phyloP scores from a whole-genome alignment of 768 basidiomycete genomes.

The Termitomyces sp. region DNA sequence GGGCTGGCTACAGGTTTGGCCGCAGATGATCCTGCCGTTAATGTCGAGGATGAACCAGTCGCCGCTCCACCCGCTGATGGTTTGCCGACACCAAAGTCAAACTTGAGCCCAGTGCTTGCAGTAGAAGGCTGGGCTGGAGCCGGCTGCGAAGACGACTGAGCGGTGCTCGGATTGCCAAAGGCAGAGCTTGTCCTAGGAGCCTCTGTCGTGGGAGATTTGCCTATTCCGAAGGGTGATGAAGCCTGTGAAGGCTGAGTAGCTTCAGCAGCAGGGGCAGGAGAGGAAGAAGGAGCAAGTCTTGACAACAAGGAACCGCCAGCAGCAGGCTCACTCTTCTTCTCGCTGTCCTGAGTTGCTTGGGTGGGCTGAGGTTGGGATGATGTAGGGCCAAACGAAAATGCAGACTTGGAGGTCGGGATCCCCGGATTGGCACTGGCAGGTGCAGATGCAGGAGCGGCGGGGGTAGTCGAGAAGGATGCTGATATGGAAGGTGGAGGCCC shows the following conservation, averaged over 20 bases:
- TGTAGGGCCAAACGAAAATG: slow-evolving; percentile 12
- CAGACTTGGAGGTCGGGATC: slow-evolving; percentile 8
- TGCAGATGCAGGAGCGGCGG: neutral
- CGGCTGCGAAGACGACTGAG: slow-evolving; percentile 17
- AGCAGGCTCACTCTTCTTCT: slow-evolving; percentile 9
- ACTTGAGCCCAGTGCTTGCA: slow-evolving; percentile 30
- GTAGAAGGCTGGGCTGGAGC: slow-evolving; percentile 14
- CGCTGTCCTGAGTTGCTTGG: slow-evolving; percentile 5
- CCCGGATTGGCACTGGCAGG: neutral
- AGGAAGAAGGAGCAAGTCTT: slow-evolving; percentile 14
- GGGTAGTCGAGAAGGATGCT: neutral
- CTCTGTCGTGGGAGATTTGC: slow-evolving; percentile 11
- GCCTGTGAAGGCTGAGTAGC: slow-evolving; percentile 3
- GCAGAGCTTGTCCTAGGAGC: slow-evolving; percentile 19
- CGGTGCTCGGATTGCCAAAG: slow-evolving; percentile 17
- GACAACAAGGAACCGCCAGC: slow-evolving; percentile 19
- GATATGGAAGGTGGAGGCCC: slow-evolving; percentile 2
- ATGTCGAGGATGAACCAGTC: slow-evolving; percentile 14
- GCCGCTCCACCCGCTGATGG: slow-evolving; percentile 9
- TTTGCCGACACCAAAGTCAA: slow-evolving; percentile 32
- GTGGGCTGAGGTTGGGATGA: slow-evolving; percentile 8
- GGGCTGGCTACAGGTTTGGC: slow-evolving; percentile 21
- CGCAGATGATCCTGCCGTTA: slow-evolving; percentile 15
- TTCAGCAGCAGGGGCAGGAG: slow-evolving; percentile 11
- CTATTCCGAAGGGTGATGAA: slow-evolving; percentile 16